Conservation (phyloP, 495 filamentous ascomycete genomes). For the Aspergillus funiculosus region DNA sequence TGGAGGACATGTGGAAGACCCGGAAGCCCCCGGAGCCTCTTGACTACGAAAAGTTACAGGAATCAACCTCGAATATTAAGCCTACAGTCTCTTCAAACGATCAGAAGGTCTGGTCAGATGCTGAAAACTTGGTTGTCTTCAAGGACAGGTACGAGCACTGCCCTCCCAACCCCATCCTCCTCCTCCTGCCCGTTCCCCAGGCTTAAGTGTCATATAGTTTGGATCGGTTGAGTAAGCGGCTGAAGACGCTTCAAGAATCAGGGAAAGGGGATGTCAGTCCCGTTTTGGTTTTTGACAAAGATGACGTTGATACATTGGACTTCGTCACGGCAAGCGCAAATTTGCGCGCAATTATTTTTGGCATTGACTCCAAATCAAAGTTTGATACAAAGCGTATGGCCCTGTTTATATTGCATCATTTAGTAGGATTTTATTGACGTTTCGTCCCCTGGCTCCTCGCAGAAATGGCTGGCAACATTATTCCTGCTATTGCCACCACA, state of each 20-base stretch:
- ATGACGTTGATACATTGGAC: slow-evolving; percentile 91
- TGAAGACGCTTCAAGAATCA: slow-evolving; percentile 52
- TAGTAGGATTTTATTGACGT: not conserved
- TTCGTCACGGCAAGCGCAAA: slow-evolving; percentile 92
- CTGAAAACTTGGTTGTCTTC: slow-evolving; percentile 83
- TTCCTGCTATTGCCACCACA: slow-evolving; percentile 95
- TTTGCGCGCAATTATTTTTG: slow-evolving; percentile 76
- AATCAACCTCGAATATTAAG: slow-evolving; percentile 47
- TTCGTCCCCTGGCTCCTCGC: slow-evolving; percentile 3
- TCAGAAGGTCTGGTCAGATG: slow-evolving; percentile 71
- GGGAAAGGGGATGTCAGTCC: slow-evolving; percentile 48
- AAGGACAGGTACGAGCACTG: slow-evolving; percentile 55
- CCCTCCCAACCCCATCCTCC: not conserved
- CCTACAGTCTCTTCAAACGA: slow-evolving; percentile 55
- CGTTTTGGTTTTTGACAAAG: slow-evolving; percentile 88
- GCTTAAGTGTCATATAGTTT: slow-evolving; percentile 45
- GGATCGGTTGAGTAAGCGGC: slow-evolving; percentile 64
- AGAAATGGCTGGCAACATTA: slow-evolving; percentile 99
- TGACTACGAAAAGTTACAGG: slow-evolving; percentile 50
- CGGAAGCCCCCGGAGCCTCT: slow-evolving; percentile 68
- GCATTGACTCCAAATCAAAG: slow-evolving; percentile 79
- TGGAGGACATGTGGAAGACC: slow-evolving; percentile 96
- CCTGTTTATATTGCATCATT: not conserved
- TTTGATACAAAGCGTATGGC: slow-evolving; percentile 85
- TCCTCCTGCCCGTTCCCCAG: not conserved